phyloP scores from a whole-genome alignment of 1,284 basidiomycete species.

The Trametes sp. region DNA sequence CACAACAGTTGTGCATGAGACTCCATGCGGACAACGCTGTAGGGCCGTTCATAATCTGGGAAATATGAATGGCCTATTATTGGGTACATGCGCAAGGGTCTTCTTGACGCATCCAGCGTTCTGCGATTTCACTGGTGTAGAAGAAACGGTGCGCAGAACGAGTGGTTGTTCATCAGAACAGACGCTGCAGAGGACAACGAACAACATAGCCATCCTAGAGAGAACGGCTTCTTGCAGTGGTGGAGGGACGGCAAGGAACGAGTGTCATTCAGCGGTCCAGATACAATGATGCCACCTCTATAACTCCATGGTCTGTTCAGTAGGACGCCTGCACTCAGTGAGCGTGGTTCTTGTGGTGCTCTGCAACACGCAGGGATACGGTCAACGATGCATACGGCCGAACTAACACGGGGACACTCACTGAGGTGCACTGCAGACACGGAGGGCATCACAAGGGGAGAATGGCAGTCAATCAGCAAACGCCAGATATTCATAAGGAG shows the following conservation, averaged over 20 bases:
- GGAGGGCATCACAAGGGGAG: not conserved
- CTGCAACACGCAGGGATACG: constrained; percentile 46
- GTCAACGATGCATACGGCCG: constrained; percentile 34
- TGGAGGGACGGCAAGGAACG: not conserved
- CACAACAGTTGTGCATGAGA: too few species aligned
- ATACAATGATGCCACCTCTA: constrained; percentile 27
- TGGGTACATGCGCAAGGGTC: too few species aligned
- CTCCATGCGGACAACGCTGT: too few species aligned
- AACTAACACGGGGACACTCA: constrained; percentile 43
- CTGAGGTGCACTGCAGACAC: constrained; percentile 76
- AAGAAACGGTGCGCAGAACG: too few species aligned
- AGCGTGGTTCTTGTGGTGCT: constrained; percentile 89
- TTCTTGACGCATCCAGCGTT: too few species aligned
- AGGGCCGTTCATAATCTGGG: too few species aligned
- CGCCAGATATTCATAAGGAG: constrained; percentile 1
- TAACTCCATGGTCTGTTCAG: constrained; percentile 12
- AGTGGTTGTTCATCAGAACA: too few species aligned
- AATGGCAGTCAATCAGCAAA: not conserved
- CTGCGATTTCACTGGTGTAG: too few species aligned
- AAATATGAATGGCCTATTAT: too few species aligned
- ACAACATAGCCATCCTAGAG: too few species aligned
- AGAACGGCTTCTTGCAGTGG: not conserved
- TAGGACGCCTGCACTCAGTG: constrained; percentile 63
- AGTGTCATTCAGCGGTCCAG: constrained; percentile 17
- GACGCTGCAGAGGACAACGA: too few species aligned